Evolutionary conservation across 306 rosid species (phyloP).

Genomic region (Trichosanthes cucumerina): DNA sequence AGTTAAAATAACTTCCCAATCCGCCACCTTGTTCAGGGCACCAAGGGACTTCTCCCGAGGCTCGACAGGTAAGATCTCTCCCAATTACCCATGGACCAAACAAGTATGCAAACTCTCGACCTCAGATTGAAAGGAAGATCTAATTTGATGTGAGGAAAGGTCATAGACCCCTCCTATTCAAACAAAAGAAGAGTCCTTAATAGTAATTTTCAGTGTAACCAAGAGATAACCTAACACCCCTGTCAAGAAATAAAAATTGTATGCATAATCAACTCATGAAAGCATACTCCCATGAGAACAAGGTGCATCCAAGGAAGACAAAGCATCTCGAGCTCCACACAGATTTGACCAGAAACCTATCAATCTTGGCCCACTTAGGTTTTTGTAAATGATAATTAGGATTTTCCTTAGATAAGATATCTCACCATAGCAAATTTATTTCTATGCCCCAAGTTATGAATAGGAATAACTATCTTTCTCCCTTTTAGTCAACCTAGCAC

Average conservation of each 20-base stretch:
- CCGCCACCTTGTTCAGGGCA: not conserved
- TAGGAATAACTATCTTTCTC: not conserved
- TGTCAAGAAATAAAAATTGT: not conserved
- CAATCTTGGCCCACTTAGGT: not conserved
- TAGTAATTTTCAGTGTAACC: not conserved
- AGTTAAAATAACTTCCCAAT: not conserved
- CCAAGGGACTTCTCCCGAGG: not conserved
- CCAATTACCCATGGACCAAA: not conserved
- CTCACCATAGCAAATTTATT: not conserved
- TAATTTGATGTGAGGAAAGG: not conserved
- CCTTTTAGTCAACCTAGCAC: not conserved
- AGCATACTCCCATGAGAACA: not conserved
- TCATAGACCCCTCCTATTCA: not conserved
- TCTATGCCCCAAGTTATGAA: not conserved
- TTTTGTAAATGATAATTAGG: not conserved
- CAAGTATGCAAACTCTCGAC: not conserved
- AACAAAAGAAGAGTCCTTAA: not conserved
- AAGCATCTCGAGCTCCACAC: not conserved
- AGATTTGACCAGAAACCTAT: not conserved
- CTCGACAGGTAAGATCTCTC: not conserved
- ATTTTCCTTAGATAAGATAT: not conserved
- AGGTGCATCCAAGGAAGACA: not conserved
- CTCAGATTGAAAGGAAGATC: not conserved
- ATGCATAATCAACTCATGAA: not conserved
- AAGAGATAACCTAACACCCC: not conserved